Evolutionary conservation across 2,329 filamentous ascomycete genomes (phyloP), one percentile per base, ranked within the genome.

Genomic region (Botrytis medusae): DNA sequence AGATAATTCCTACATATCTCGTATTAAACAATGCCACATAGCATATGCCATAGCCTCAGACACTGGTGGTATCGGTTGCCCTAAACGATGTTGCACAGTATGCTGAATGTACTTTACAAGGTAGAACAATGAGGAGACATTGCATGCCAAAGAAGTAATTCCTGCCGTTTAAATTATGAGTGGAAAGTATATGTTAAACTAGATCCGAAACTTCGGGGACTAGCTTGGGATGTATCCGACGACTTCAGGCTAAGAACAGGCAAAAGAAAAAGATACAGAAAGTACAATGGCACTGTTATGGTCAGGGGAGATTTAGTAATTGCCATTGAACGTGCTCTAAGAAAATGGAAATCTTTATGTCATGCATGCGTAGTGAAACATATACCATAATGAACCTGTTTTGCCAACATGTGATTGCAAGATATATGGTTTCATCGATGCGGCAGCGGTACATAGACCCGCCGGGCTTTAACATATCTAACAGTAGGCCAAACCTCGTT

Each of bases 171-270:
- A 22, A 2, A 29, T 5, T 22, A 29, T 2, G 16, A 20, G 25
- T 67, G 46, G 32, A 37, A 10, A n/a, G 5, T 46, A 12, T 64
- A 8, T 46, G 12, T 25, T 64, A 12, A 9, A 54, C 25, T 34
- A 40, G 46, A 7, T 40, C 22, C 25, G 25, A 67, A 51, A 29
- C 32, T 67, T 54, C 22, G 64, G 46, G 46, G 32, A 67, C 25
- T 40, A n/a, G 6, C 37, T 20, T n/a, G 29, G 4, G 46, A 54
- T 42, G n/a, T 34, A 54, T 29, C 64, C 46, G 46, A 29, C 18
- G 64, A 67, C 22, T 67, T 67, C 16, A 67, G 64, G 64, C 64
- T 67, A 67, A 54, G 34, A 18, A n/a, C 46, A 40, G 32, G 25
- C 25, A 54, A 32, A 20, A n/a, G 14, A 20, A 40, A 40, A 34